These are phyloP conservation scores for Gloeopeniophorella convolvens DNA, from an alignment of 768 basidiomycete species.

Conservation along the genomic window DNA sequence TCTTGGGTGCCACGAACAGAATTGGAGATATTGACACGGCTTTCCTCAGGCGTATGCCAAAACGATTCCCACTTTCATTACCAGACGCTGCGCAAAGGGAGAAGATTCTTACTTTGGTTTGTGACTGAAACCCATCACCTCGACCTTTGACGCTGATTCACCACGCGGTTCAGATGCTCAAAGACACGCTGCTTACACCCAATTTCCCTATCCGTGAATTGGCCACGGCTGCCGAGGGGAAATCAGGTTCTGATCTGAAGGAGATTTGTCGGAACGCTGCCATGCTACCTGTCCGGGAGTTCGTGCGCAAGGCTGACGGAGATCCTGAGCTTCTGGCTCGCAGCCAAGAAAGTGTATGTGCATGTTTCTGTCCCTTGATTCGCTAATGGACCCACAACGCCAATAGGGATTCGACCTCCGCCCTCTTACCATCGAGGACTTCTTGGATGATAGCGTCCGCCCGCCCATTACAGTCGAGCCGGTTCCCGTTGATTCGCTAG, in stretches of 20 bases:
- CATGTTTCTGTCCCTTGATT: background rate
- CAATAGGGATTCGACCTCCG: constrained; percentile 74
- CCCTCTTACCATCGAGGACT: constrained; percentile 65
- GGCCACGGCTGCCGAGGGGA: constrained; percentile 62
- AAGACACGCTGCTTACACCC: constrained; percentile 61
- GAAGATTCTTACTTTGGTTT: constrained; percentile 77
- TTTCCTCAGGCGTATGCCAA: constrained; percentile 95
- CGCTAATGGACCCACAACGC: background rate
- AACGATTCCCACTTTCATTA: constrained; percentile 81
- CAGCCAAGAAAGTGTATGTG: constrained; percentile 39
- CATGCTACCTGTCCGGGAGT: constrained; percentile 87
- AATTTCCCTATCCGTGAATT: constrained; percentile 56
- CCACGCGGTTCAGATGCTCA: constrained; percentile 89
- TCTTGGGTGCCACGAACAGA: constrained; percentile 93
- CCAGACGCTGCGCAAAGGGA: constrained; percentile 73
- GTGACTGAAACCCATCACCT: background rate
- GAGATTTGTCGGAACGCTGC: constrained; percentile 92
- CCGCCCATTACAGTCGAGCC: background rate
- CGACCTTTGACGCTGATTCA: too few species aligned
- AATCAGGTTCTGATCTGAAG: constrained; percentile 86
- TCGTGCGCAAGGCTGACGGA: constrained; percentile 50
- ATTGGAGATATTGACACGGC: constrained; percentile 88
- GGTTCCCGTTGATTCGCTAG: background rate
- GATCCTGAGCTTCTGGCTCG: constrained; percentile 44
- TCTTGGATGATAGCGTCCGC: constrained; percentile 39